These are phyloP conservation scores for Aspergillus vadensis DNA, from an alignment of 2,329 filamentous ascomycete genomes.

Conservation along the genomic window DNA sequence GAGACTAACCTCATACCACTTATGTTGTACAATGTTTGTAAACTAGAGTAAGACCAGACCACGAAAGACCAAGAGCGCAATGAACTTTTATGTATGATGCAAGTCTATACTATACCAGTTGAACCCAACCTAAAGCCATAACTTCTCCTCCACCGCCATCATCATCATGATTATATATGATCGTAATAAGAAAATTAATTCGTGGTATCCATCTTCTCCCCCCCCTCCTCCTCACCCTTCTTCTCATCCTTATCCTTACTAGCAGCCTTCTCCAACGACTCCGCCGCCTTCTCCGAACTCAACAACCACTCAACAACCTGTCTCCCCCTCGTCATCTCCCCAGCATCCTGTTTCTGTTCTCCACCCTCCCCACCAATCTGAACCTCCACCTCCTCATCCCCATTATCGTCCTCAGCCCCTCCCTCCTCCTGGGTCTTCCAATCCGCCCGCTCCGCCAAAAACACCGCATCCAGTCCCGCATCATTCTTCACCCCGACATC, in stretches of 20 bases:
- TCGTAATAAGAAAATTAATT: neutral
- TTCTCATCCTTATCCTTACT: conserved; percentile 27
- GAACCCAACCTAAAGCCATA: neutral
- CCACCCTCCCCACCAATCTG: neutral
- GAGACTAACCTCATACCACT: neutral
- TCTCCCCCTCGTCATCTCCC: conserved; percentile 38
- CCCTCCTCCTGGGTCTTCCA: conserved; percentile 59
- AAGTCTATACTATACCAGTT: neutral
- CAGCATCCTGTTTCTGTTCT: conserved; percentile 10
- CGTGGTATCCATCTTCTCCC: conserved; percentile 13
- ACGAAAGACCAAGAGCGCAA: conserved; percentile 11
- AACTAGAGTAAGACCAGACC: no score
- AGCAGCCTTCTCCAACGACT: conserved; percentile 31
- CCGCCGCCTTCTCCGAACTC: conserved; percentile 40
- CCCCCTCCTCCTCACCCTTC: conserved; percentile 16
- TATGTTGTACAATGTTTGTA: neutral
- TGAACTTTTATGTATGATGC: neutral
- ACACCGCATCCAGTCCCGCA: conserved; percentile 78
- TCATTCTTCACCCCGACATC: conserved; percentile 77
- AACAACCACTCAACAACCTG: conserved; percentile 48
- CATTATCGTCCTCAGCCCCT: conserved; percentile 22
- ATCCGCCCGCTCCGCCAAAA: conserved; percentile 70
- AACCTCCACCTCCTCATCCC: conserved; percentile 18
- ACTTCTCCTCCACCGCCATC: neutral
- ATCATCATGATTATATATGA: no score